These are phyloP conservation scores for Tympanopsis confertula DNA, from an alignment of 2,329 filamentous ascomycete species.

Conservation along the genomic window DNA sequence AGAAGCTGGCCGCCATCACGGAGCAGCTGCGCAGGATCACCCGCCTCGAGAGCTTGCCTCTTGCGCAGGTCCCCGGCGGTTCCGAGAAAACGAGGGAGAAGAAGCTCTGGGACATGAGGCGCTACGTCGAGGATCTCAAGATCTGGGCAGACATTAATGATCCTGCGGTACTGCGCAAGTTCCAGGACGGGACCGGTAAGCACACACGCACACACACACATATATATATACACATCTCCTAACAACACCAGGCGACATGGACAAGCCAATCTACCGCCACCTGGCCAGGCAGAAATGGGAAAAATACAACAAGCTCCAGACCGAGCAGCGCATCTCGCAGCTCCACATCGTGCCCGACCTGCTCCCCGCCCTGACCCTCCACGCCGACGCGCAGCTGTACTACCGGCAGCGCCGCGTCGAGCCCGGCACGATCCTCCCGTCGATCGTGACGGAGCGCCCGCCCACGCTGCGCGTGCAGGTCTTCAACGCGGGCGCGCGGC, in stretches of 20 bases:
- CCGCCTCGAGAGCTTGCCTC: conserved; percentile 46
- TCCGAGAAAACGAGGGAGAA: conserved; percentile 51
- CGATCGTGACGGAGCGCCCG: conserved; percentile 58
- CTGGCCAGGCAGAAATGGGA: conserved; percentile 84
- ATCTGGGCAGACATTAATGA: conserved; percentile 91
- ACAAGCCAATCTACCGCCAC: conserved; percentile 87
- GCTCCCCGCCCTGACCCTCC: conserved; percentile 66
- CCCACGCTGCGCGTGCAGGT: conserved; percentile 73
- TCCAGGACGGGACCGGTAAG: conserved; percentile 81
- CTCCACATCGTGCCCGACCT: conserved; percentile 83
- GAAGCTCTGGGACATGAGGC: conserved; percentile 57
- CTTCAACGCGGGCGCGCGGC: conserved; percentile 69
- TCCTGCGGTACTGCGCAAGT: conserved; percentile 81
- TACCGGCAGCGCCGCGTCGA: conserved; percentile 62
- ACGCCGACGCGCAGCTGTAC: conserved; percentile 68
- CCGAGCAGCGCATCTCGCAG: conserved; percentile 75
- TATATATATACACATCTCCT: not conserved
- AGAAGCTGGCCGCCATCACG: conserved; percentile 68
- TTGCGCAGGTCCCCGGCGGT: conserved; percentile 48
- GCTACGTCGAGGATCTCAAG: conserved; percentile 68
- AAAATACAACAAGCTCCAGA: conserved; percentile 65
- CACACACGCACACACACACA: conserved; percentile 4
- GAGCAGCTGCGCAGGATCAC: conserved; percentile 58
- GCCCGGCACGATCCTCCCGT: conserved; percentile 71
- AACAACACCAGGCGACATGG: conserved; percentile 66